Base-by-base conservation (phyloP, 192 early-diverging fungal species). In the Dimargaris cristalligena region DNA sequence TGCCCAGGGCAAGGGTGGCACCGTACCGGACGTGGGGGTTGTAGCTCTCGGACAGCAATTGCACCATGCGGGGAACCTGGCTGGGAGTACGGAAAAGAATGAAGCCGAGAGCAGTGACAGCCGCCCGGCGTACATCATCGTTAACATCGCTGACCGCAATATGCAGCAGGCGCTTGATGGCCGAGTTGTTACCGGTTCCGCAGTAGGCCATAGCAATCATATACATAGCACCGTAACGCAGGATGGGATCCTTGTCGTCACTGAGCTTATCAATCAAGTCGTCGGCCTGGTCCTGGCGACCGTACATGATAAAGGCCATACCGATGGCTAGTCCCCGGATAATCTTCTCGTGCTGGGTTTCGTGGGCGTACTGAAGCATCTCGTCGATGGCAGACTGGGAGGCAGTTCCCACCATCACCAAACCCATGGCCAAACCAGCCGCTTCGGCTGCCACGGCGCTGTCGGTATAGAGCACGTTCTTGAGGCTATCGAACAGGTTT, bases 311-410 rank as follows among this genome's bases (percentile, higher is more conserved):
- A 55, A 99, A 67, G 0, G 93, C 82, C 52, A 99, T 87, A 51
- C 96, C 94, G 29, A 96, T 76, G 10, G 94, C 86, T 60, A 97
- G 71, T 49, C 93, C 91, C 34, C 96, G 89, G 58, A 99, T 97
- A 62, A 97, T 99, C 77, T 99, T 99, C 64, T 99, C 96, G 72
- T 99, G 96, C 68, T 92, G 90, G 4, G 96, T 99, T 60, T 97
- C 94, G 62, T 90, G 89, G 18, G 96, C 96, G 62, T 99, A 99
- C 63, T 88, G 84, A 32, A 97, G 73, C 93, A 99, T 96, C 60
- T 94, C 93, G 41, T 86, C 88, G 58, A 99, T 70, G 6, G 86
- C 87, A 47, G 79, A 76, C 35, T 80, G 66, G 9, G 84, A 81
- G 47, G 77, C 87, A 16, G 88, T 94, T 34, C 96, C 96, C 62